Evolutionary conservation across 371 early-diverging fungal species (phyloP).

Genomic region (Saksenaea oblongispora): DNA sequence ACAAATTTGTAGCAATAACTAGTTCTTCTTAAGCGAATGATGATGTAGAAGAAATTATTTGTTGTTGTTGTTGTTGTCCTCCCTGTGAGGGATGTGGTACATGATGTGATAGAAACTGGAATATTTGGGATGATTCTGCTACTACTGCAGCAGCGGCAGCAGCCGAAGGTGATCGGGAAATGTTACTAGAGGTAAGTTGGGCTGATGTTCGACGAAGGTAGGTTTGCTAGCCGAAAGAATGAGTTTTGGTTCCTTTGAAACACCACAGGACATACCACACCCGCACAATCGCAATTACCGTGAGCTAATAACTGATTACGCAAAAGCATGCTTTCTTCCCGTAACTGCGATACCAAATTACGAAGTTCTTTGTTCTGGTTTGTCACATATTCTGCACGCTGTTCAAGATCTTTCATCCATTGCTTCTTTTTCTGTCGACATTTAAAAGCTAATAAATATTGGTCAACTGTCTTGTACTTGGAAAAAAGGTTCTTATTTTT

Average conservation of each 20-base stretch:
- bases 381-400: slow-evolving; percentile 50
- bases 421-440: slow-evolving; percentile 81
- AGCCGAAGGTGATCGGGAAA: background rate
- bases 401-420: slow-evolving; percentile 72
- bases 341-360: slow-evolving; percentile 50
- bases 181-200: background rate
- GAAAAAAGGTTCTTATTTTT: background rate
- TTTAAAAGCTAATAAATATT: slow-evolving; percentile 56
- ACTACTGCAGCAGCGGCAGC: background rate
- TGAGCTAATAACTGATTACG: slow-evolving; percentile 66
- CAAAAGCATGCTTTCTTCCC: slow-evolving; percentile 68
- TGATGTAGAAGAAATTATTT: background rate
- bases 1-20: background rate
- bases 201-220: slow-evolving; percentile 12
- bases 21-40: background rate
- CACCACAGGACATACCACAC: slow-evolving; percentile 25
- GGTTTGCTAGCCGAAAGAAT: slow-evolving; percentile 1
- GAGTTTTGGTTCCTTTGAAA: background rate
- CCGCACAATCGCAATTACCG: slow-evolving; percentile 56
- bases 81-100: background rate
- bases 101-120: background rate
- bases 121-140: background rate
- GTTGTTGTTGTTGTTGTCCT: background rate
- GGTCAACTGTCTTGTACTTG: background rate
- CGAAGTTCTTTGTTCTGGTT: slow-evolving; percentile 61